Evolutionary conservation across 768 basidiomycete species (phyloP), one percentile per base, ranked within the genome.

Genomic region (Termitomyces sp.): DNA sequence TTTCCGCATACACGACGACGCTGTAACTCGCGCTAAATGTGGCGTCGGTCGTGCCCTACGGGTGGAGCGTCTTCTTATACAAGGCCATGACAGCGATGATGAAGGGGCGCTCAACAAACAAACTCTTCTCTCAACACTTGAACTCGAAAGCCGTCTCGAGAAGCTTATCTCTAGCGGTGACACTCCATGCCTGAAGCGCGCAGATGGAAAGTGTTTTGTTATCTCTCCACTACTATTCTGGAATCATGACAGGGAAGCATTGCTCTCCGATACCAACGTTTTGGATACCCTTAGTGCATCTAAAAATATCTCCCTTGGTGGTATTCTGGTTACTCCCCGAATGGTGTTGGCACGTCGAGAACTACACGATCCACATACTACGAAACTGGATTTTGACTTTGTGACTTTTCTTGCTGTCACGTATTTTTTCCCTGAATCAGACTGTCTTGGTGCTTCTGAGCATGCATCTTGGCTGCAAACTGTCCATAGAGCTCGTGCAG

Each of bases 331-430:
- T 46, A 85, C 83, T 10, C 81, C 86, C 2, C 76, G 81, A 43
- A 91, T 91, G 86, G 87, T 91, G 30, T 72, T 94, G 37, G 88
- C 89, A 8, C 85, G 88, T 19, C 76, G 88, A 56, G 83, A 81
- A 23, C 74, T 74, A 16, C 76, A 74, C 48, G 81, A 86, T 52
- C 79, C 78, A 46, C 76, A 78, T 56, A 71, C 70, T 51, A 69
- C 70, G n/a, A 67, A 70, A 34, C 70, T 74, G n/a, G 75, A 76
- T 56, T 76, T 84, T 49, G 85, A 88, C 64, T 80, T 77, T 58
- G 87, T 89, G 46, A 80, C 76, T 51, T 89, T 84, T 65, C 79
- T 94, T 19, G 89, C 85, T 16, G 75, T 93, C 56, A 91, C 90
- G 0, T 94, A 90, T 68, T 85, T 91, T 71, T 91, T 94, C 66